Evolutionary conservation across 2,329 filamentous ascomycete species (phyloP).

Genomic region (Neophaeococcomyces mojaviensis): DNA sequence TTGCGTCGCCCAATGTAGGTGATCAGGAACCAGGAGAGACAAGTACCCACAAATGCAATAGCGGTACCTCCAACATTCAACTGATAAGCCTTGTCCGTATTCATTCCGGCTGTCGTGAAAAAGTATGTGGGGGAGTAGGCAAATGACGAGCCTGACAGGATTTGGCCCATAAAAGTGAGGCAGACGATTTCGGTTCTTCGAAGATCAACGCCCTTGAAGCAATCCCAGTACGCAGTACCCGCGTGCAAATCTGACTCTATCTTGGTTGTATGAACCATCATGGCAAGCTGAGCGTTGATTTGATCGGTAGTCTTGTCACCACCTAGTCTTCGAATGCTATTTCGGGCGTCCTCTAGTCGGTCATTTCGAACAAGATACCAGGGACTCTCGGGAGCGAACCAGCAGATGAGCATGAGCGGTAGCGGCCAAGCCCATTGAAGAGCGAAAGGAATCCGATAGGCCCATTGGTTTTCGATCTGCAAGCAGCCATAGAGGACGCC

Average conservation of each 20-base stretch:
- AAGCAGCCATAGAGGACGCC: conserved; percentile 19
- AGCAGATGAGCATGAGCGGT: conserved; percentile 15
- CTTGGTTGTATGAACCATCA: conserved; percentile 33
- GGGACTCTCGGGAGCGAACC: conserved; percentile 21
- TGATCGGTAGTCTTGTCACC: conserved; percentile 16
- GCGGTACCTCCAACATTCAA: conserved; percentile 43
- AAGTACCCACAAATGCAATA: conserved; percentile 36
- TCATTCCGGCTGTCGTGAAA: conserved; percentile 31
- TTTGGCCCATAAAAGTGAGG: conserved; percentile 59
- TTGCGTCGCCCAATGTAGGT: conserved; percentile 31
- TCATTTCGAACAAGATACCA: conserved; percentile 41
- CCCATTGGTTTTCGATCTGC: conserved; percentile 13
- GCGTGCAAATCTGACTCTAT: conserved; percentile 21
- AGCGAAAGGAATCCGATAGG: conserved; percentile 20
- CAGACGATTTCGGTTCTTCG: conserved; percentile 69
- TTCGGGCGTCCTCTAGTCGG: conserved; percentile 37
- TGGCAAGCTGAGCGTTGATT: conserved; percentile 25
- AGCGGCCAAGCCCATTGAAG: conserved; percentile 24
- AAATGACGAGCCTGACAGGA: conserved; percentile 56
- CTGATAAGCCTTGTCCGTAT: conserved; percentile 27
- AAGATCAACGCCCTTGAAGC: conserved; percentile 70
- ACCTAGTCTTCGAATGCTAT: conserved; percentile 35
- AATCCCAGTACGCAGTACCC: conserved; percentile 59
- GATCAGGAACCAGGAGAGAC: conserved; percentile 35
- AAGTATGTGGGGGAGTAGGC: conserved; percentile 56